Conservation (phyloP, 306 rosid genomes). For the Dalbergia cochinchinensis region DNA sequence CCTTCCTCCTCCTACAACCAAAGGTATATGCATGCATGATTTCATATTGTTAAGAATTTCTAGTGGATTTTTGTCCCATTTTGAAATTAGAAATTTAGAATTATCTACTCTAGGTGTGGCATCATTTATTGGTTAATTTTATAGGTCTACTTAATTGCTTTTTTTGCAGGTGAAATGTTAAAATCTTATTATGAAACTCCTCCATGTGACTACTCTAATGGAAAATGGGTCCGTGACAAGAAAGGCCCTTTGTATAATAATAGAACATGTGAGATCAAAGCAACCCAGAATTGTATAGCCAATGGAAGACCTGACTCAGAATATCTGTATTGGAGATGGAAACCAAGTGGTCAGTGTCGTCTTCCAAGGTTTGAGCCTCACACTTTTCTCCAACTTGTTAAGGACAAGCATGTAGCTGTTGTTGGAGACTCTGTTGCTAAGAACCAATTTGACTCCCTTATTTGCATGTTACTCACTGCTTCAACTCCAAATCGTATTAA, state of each 20-base stretch:
- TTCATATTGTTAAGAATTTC: no score
- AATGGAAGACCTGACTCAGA: constrained; percentile 76
- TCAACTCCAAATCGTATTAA: constrained; percentile 62
- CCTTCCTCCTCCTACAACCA: no score
- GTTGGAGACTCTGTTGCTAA: constrained; percentile 85
- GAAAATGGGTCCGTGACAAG: constrained; percentile 70
- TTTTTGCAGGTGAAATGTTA: constrained; percentile 24
- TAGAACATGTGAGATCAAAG: constrained; percentile 78
- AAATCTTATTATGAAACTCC: constrained; percentile 18
- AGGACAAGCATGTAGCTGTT: constrained; percentile 70
- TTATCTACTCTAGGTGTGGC: no score
- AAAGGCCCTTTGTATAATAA: constrained; percentile 80
- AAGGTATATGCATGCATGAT: no score
- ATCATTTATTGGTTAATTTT: no score
- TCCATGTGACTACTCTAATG: constrained; percentile 73
- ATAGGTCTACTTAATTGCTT: no score
- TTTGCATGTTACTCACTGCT: constrained; percentile 66
- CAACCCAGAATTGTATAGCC: constrained; percentile 74
- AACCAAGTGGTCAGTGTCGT: constrained; percentile 60
- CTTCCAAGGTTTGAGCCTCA: constrained; percentile 78
- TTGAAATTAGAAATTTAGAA: no score
- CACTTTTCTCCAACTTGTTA: constrained; percentile 59
- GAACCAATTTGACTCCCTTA: constrained; percentile 84
- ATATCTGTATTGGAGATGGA: constrained; percentile 85
- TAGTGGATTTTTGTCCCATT: no score